These are phyloP conservation scores for Massarina eburnea DNA, from an alignment of 2,329 filamentous ascomycete species.

Conservation along the genomic window DNA sequence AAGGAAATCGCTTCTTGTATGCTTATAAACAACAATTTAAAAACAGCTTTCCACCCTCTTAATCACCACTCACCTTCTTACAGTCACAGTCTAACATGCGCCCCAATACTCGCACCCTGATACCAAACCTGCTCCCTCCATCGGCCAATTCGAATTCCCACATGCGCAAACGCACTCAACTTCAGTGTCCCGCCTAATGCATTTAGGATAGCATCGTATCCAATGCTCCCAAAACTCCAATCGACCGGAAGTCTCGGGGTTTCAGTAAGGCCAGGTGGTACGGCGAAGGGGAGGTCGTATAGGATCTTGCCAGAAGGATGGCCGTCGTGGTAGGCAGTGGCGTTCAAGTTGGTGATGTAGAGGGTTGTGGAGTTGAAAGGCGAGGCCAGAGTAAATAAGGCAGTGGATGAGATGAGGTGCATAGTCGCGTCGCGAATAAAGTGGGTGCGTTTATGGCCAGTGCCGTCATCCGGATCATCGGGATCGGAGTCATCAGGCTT, in stretches of 20 bases:
- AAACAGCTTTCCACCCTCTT: no score
- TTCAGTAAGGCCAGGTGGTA: conserved; percentile 70
- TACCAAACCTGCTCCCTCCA: conserved; percentile 69
- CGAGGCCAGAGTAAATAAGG: conserved; percentile 79
- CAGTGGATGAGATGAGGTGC: conserved; percentile 83
- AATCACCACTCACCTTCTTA: background rate
- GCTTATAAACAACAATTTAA: no score
- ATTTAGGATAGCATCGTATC: conserved; percentile 77
- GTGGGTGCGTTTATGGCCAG: conserved; percentile 52
- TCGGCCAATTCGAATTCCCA: conserved; percentile 71
- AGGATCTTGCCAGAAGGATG: conserved; percentile 76
- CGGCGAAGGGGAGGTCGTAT: conserved; percentile 72
- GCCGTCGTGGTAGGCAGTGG: conserved; percentile 82
- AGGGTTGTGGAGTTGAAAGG: conserved; percentile 74
- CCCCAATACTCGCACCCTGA: conserved; percentile 49
- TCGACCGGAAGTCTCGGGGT: conserved; percentile 80
- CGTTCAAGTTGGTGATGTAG: conserved; percentile 77
- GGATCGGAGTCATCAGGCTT: conserved; percentile 42
- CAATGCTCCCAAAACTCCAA: conserved; percentile 75
- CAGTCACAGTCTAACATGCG: conserved; percentile 46
- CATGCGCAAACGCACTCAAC: conserved; percentile 74
- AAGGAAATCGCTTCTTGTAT: no score
- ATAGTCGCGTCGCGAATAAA: conserved; percentile 87
- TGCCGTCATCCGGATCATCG: conserved; percentile 44
- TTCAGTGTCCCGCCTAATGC: conserved; percentile 80